phyloP scores from a whole-genome alignment of 352 stramenopile species.

The Globisporangium perplexum region DNA sequence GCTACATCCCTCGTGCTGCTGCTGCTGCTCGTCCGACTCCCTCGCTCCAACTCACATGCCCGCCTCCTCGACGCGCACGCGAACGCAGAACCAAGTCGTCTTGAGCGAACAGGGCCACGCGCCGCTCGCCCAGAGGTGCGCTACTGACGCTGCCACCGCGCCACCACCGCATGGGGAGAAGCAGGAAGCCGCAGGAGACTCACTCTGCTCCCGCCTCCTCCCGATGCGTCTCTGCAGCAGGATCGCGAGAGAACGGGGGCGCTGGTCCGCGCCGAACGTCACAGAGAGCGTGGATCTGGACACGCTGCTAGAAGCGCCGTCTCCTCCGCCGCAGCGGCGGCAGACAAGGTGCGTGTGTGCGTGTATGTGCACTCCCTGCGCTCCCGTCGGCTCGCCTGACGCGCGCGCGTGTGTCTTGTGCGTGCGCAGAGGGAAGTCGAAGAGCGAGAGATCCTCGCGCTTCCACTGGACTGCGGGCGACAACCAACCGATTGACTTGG shows the following conservation, averaged over 20 bases:
- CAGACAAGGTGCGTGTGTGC: constrained; percentile 41
- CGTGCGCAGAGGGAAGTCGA: constrained; percentile 20
- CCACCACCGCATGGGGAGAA: too few species aligned
- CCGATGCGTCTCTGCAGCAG: constrained; percentile 1
- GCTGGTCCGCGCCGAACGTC: constrained; percentile 65
- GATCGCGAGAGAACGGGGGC: constrained; percentile 29
- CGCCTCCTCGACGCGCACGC: background rate
- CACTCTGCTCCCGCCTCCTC: constrained; percentile 1
- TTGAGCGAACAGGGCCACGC: constrained; percentile 37
- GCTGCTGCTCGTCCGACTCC: too few species aligned
- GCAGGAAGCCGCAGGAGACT: background rate
- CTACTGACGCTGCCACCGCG: too few species aligned
- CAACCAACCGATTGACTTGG: constrained; percentile 17
- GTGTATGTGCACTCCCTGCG: background rate
- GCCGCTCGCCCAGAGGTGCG: background rate
- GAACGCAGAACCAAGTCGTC: constrained; percentile 54
- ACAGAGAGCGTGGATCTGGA: constrained; percentile 72
- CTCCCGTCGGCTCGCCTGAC: background rate
- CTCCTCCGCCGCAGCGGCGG: constrained; percentile 27
- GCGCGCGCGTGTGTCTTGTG: background rate
- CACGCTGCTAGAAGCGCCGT: constrained; percentile 69
- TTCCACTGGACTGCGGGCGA: constrained; percentile 18
- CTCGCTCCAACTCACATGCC: too few species aligned
- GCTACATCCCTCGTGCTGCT: too few species aligned
- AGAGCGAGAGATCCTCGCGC: constrained; percentile 24